These are phyloP conservation scores for Fusarium palustre DNA, from an alignment of 2,329 filamentous ascomycete genomes.

Conservation along the genomic window DNA sequence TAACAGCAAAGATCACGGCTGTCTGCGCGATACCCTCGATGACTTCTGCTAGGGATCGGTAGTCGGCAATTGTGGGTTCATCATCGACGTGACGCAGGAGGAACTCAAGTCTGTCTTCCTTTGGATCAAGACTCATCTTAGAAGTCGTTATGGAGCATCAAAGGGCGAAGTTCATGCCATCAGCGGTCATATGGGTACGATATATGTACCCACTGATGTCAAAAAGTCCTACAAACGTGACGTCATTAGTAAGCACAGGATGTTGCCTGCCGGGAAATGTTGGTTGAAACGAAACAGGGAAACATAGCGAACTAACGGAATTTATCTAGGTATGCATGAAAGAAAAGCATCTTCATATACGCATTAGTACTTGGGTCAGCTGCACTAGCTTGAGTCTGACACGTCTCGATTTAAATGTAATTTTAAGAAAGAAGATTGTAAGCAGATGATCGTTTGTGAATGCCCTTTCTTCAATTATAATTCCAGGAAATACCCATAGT, in stretches of 20 bases:
- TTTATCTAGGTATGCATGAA: too few relatives aligned
- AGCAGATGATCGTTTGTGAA: too few relatives aligned
- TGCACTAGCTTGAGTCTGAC: too few relatives aligned
- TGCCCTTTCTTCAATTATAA: too few relatives aligned
- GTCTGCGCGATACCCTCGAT: neutral
- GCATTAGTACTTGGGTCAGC: too few relatives aligned
- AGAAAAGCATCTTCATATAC: too few relatives aligned
- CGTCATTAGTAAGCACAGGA: neutral
- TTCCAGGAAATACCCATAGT: too few relatives aligned
- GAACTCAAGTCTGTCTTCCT: neutral
- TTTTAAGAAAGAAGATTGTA: too few relatives aligned
- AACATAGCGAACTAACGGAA: neutral
- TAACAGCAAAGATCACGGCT: slow-evolving; percentile 1
- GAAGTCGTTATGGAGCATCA: neutral
- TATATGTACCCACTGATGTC: too few relatives aligned
- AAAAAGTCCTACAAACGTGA: neutral
- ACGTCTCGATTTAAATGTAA: too few relatives aligned
- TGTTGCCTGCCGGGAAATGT: neutral
- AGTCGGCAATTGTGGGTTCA: slow-evolving; percentile 3
- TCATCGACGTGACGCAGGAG: slow-evolving; percentile 7
- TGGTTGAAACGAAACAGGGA: neutral
- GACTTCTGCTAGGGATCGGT: neutral
- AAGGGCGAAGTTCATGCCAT: neutral
- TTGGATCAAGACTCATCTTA: neutral
- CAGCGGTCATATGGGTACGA: neutral